Percentiles rank a stretch among this genome's conserved stretches.
Conservation (phyloP, 768 basidiomycete genomes). For the Gloeopeniophorella convolvens region DNA sequence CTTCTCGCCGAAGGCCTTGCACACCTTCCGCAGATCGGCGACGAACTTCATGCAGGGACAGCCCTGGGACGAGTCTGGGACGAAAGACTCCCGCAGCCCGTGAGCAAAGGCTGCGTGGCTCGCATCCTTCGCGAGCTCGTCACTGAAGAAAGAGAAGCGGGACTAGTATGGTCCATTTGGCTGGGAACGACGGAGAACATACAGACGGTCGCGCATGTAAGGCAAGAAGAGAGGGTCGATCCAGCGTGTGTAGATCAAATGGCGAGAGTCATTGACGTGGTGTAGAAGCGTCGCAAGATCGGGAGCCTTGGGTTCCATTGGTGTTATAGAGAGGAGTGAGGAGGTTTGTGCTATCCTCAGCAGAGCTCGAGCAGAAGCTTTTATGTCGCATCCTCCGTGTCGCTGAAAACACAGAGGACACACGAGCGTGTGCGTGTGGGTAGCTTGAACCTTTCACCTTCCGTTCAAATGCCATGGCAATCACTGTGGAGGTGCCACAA, state of each 20-base stretch:
- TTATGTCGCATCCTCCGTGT: too few relatives aligned
- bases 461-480: too few relatives aligned
- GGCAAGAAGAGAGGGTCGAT: not conserved
- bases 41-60: not conserved
- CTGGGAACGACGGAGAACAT: not conserved
- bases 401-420: too few relatives aligned
- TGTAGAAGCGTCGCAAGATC: not conserved
- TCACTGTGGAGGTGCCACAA: too few relatives aligned
- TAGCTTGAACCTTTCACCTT: too few relatives aligned
- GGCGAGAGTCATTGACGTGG: not conserved
- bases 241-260: not conserved
- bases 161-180: not conserved
- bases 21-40: not conserved
- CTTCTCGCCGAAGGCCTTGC: not conserved
- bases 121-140: constrained; percentile 1
- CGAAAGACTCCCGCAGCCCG: not conserved
- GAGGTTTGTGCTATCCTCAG: too few relatives aligned
- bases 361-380: too few relatives aligned
- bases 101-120: not conserved
- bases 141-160: not conserved
- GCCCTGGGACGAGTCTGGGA: not conserved
- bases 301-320: too few relatives aligned
- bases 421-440: too few relatives aligned
- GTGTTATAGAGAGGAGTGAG: not conserved
- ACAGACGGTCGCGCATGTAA: not conserved